Evolutionary conservation across 176 grass and related monocot genomes (phyloP), one percentile per base, ranked within the genome.

Genomic region (Triticum dicoccoides): DNA sequence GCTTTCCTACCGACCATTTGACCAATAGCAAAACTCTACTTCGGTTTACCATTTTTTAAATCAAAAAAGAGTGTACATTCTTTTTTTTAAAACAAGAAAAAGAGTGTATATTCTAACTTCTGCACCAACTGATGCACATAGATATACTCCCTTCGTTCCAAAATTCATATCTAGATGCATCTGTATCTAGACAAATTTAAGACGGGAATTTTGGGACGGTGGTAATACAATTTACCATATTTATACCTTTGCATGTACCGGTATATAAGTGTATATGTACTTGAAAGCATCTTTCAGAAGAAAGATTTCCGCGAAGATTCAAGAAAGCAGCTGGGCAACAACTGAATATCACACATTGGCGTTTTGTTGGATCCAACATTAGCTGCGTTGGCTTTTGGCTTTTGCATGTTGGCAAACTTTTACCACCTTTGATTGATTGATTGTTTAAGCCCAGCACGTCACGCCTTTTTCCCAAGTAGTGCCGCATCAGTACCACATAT

Each of bases 361-460:
- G 2, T 69, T 82, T 74, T 76, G 3, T 11, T 91, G 75, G 58
- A 80, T 83, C 67, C 81, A 84, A 80, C 67, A 56, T 65, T 82
- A 44, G 38, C 37, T 0, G 62, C 10, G 20, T 41, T 49, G 18
- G 69, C 82, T 88, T 91, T 85, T 77, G 69, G 69, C 69, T 65
- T 88, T 84, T 81, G 61, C 74, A 75, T 81, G 66, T 79, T 80
- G 44, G 3, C 44, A 47, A 47, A 17, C 84, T 87, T 87, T 83
- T 61, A 61, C 35, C 20, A 44, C 44, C 44, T 52, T 52, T 59
- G 3, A 37, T 54, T 52, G 49, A 52, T 52, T 13, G 59, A 34
- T 73, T 61, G 15, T 66, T 65, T 18, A 61, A 30, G 73, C 47
- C 65, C 20, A 18, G 65, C 61, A 71, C 69, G 77, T 82, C 54